Base-by-base conservation (phyloP, 306 rosid species). In the Prunus davidiana region DNA sequence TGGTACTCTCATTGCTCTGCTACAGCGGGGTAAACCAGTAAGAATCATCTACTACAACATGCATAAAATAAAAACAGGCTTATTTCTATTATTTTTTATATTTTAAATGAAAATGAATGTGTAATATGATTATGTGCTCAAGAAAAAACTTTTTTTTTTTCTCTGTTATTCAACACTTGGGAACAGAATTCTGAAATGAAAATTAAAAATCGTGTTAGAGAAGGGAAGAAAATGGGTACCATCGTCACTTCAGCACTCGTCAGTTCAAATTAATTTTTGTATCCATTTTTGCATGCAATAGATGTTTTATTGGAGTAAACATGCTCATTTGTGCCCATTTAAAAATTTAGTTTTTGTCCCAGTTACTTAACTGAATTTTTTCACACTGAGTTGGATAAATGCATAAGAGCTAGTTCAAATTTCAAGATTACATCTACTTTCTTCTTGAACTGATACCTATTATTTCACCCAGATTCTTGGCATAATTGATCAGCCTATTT, bases 1-100 rank as follows among this genome's bases (percentile, higher is more conserved):
- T 83, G 98, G 98, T 67, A 92, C 97, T 41, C 98, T 95, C 75
- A 83, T 95, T 73, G 93, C 97, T 67, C 85, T 95, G 75, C 86
- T 95, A 67, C 88, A 86, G 51, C 85, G 69, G 75, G 91, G 97
- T 12, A 86, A 70, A 76, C 97, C 98, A 12, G 98, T 95, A 85
- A 83, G 91, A 73, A 70, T 79, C 77, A 58, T 74, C 78, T 68
- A 54, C 79, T 63, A 45, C 82, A 62, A 6, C 51, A 15, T 82
- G 75, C 61, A 38, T 38, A 66, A 24, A 58, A 62, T 61, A 61
- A 64, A 43, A 52, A n/a, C 32, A 12, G 24, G 64, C 64, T n/a
- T 50, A 64, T 71, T 34, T 19, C 28, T 52, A 0, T 20, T 27
- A 12, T 27, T 30, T 63, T 63, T 63, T 6, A 34, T 34, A 34